phyloP scores from a whole-genome alignment of 495 filamentous ascomycete genomes.

The Hypoxylon cercidicola region DNA sequence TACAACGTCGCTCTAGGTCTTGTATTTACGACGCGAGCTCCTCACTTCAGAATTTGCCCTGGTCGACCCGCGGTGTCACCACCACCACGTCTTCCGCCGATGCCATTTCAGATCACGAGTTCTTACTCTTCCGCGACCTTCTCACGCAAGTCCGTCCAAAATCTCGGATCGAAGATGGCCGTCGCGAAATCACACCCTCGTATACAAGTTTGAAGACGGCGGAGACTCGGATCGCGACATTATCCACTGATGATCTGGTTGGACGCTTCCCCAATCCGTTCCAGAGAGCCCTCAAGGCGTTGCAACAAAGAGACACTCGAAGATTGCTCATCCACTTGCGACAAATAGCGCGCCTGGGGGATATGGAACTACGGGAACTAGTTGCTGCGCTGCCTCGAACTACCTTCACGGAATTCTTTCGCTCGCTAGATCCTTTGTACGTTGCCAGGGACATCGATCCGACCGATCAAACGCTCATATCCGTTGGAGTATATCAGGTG shows the following conservation, averaged over 20 bases:
- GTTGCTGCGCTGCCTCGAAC: slow-evolving; percentile 40
- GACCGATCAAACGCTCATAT: slow-evolving; percentile 30
- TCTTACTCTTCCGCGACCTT: slow-evolving; percentile 17
- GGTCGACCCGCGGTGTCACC: not conserved
- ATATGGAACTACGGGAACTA: slow-evolving; percentile 19
- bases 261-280: slow-evolving; percentile 16
- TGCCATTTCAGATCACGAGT: slow-evolving; percentile 5
- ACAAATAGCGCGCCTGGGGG: slow-evolving; percentile 23
- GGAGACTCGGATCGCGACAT: not conserved
- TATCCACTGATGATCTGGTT: not conserved
- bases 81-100: slow-evolving; percentile 1
- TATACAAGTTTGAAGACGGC: not conserved
- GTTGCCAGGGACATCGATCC: slow-evolving; percentile 42
- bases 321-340: slow-evolving; percentile 27
- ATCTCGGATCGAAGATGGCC: not conserved
- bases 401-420: slow-evolving; percentile 52
- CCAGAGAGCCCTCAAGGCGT: slow-evolving; percentile 27
- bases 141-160: not conserved
- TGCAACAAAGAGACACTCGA: slow-evolving; percentile 35
- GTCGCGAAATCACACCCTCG: not conserved
- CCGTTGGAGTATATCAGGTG: slow-evolving; percentile 40
- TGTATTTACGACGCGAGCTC: not conserved
- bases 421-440: slow-evolving; percentile 47
- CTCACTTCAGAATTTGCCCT: not conserved
- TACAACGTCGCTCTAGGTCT: slow-evolving; percentile 27